These are phyloP conservation scores for Cryptomeria japonica DNA, from an alignment of 75 land plant genomes.

Conservation along the genomic window DNA sequence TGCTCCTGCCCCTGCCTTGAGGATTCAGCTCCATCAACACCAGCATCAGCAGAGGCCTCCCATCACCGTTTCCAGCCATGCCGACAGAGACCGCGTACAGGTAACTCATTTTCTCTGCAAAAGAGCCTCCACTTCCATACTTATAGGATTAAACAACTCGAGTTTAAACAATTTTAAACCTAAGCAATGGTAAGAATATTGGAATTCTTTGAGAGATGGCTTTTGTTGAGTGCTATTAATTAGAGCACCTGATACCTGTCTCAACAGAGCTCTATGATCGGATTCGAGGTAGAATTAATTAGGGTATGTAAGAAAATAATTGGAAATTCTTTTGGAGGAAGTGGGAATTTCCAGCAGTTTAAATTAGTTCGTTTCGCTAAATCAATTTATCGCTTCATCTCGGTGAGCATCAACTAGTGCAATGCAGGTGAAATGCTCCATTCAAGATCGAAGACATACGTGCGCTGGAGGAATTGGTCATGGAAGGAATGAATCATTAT, in stretches of 20 bases:
- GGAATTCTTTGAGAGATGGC: neutral
- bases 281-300: neutral
- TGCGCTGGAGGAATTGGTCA: no score
- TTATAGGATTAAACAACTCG: neutral
- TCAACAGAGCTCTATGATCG: neutral
- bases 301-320: neutral
- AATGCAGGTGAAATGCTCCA: no score
- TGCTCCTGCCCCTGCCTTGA: constrained; percentile 23
- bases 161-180: neutral
- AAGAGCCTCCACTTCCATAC: neutral
- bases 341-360: no score
- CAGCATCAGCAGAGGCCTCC: constrained; percentile 37
- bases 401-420: no score
- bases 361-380: no score
- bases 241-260: neutral
- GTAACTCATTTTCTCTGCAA: constrained; percentile 15
- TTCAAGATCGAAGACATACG: no score
- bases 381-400: no score
- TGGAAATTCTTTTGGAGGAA: no score
- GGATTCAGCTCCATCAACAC: constrained; percentile 44
- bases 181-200: neutral
- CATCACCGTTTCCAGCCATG: constrained; percentile 43
- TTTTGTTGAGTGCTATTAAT: neutral
- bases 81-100: constrained; percentile 49
- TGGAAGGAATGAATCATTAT: no score